These are phyloP conservation scores for Lentinula detonsa DNA, from an alignment of 768 basidiomycete species.

Conservation along the genomic window DNA sequence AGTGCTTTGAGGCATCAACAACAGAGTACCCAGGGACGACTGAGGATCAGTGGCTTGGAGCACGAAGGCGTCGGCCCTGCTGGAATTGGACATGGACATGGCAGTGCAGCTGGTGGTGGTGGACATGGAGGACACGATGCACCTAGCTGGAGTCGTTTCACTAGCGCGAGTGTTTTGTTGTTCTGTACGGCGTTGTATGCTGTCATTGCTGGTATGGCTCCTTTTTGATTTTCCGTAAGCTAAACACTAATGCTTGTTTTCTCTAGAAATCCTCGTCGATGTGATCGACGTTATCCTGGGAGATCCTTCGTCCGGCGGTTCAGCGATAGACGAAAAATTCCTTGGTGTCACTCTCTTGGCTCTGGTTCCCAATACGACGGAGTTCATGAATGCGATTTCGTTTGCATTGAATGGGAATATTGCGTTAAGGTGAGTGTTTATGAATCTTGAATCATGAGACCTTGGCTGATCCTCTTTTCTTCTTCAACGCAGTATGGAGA, in stretches of 20 bases:
- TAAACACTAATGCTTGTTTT: no score
- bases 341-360: constrained; percentile 95
- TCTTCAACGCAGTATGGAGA: constrained; percentile 82
- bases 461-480: background rate
- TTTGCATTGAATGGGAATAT: constrained; percentile 98
- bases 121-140: constrained; percentile 87
- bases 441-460: background rate
- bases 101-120: constrained; percentile 36
- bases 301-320: constrained; percentile 39
- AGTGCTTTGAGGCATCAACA: constrained; percentile 72
- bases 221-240: no score
- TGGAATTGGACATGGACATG: constrained; percentile 11
- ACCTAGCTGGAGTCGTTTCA: constrained; percentile 90
- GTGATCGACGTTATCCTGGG: constrained; percentile 92
- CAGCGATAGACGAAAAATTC: constrained; percentile 90
- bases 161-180: constrained; percentile 86
- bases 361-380: constrained; percentile 96
- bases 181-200: constrained; percentile 92
- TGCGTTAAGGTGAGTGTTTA: constrained; percentile 68
- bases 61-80: background rate
- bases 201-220: constrained; percentile 78
- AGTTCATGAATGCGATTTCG: constrained; percentile 99
- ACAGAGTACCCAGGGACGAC: constrained; percentile 23
- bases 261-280: constrained; percentile 83
- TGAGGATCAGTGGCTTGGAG: constrained; percentile 31